Evolutionary conservation across 352 stramenopile species (phyloP).

Genomic region (Pythium myriotylum): DNA sequence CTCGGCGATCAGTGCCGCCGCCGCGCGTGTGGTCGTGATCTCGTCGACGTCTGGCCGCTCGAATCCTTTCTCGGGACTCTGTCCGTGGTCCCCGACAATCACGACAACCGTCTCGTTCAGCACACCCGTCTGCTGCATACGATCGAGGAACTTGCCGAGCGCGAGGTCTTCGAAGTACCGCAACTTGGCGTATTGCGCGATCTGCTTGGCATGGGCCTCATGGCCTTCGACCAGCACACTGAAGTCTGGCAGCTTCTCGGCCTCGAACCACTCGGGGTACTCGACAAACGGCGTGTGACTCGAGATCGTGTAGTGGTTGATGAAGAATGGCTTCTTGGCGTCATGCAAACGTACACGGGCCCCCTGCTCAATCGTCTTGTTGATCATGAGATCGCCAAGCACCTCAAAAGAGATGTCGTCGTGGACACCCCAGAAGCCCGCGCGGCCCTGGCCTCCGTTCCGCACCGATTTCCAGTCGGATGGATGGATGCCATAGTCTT

Average conservation of each 20-base stretch:
- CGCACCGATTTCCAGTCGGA: conserved; percentile 31
- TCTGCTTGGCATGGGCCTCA: conserved; percentile 3
- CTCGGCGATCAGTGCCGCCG: conserved; percentile 21
- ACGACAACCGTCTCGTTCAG: conserved; percentile 61
- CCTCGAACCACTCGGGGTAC: conserved; percentile 39
- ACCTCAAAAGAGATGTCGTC: conserved; percentile 38
- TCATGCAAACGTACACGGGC: conserved; percentile 23
- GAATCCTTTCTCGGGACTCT: conserved; percentile 41
- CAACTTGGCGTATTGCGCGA: conserved; percentile 45
- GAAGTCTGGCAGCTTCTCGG: conserved; percentile 43
- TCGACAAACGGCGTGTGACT: conserved; percentile 49
- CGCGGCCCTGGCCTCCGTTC: conserved; percentile 14
- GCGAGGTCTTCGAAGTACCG: conserved; percentile 54
- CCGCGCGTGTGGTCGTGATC: conserved; percentile 33
- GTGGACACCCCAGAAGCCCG: conserved; percentile 49
- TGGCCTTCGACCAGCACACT: conserved; percentile 19
- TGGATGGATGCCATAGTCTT: conserved; percentile 35
- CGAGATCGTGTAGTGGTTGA: conserved; percentile 65
- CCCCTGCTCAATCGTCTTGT: conserved; percentile 44
- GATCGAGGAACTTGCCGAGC: conserved; percentile 55
- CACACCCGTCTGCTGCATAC: conserved; percentile 40
- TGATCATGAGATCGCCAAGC: conserved; percentile 47
- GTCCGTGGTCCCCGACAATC: conserved; percentile 50
- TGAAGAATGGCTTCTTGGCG: conserved; percentile 50
- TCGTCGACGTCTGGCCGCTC: conserved; percentile 23